phyloP scores from a whole-genome alignment of 2,329 filamentous ascomycete species.

The Fusarium phyllophilum region DNA sequence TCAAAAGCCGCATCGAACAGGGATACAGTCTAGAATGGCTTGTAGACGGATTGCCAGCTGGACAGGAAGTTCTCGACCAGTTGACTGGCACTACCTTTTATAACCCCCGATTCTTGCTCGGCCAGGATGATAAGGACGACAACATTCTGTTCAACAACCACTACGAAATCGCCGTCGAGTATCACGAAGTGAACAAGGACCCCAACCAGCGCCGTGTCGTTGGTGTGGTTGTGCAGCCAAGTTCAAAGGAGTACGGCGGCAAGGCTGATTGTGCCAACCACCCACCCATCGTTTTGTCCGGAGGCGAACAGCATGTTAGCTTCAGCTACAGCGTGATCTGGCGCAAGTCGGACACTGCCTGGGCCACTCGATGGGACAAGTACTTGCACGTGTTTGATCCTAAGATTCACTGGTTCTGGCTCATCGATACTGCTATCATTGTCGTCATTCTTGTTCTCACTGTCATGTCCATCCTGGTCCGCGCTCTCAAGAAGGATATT shows the following conservation, averaged over 20 bases:
- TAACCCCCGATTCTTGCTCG: conserved; percentile 89
- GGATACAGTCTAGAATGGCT: conserved; percentile 96
- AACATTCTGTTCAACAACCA: conserved; percentile 85
- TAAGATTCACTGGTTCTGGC: conserved; percentile 98
- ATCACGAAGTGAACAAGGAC: conserved; percentile 78
- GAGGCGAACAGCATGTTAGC: conserved; percentile 69
- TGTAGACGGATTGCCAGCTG: conserved; percentile 91
- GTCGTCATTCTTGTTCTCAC: conserved; percentile 91
- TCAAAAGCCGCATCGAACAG: conserved; percentile 83
- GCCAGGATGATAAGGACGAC: conserved; percentile 63
- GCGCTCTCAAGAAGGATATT: conserved; percentile 93
- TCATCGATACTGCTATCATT: conserved; percentile 95
- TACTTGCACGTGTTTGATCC: conserved; percentile 97
- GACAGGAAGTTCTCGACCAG: conserved; percentile 81
- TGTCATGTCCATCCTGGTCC: conserved; percentile 89
- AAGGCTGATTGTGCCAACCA: conserved; percentile 72
- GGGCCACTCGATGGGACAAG: conserved; percentile 99
- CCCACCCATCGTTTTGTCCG: conserved; percentile 70
- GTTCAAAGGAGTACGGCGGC: conserved; percentile 71
- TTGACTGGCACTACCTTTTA: conserved; percentile 84
- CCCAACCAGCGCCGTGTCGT: conserved; percentile 84
- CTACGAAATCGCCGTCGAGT: conserved; percentile 93
- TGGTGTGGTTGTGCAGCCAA: conserved; percentile 87
- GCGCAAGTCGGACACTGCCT: conserved; percentile 84
- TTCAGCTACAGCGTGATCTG: conserved; percentile 96